Evolutionary conservation across 305 asterid species (phyloP).

Genomic region (Vinca major): DNA sequence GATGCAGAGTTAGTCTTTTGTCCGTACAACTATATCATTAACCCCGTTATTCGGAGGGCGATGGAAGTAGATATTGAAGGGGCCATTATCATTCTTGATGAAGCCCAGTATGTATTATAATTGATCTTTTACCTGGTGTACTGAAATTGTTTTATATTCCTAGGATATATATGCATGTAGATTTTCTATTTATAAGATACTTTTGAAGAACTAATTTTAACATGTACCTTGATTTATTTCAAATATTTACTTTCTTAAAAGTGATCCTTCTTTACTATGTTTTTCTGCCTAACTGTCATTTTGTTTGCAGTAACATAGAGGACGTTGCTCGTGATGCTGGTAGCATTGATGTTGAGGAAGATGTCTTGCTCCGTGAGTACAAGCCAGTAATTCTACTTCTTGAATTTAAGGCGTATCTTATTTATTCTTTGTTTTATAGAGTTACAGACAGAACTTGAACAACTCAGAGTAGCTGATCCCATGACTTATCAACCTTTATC

Average conservation of each 20-base stretch:
- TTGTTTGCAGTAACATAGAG: conserved; percentile 63
- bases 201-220: not conserved
- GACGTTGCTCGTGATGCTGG: conserved; percentile 96
- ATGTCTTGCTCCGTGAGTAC: conserved; percentile 61
- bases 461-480: conserved; percentile 38
- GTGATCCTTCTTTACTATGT: not conserved
- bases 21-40: conserved; percentile 82
- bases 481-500: conserved; percentile 73
- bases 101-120: conserved; percentile 75
- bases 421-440: conserved; percentile 34
- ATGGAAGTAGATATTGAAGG: conserved; percentile 73
- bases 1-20: conserved; percentile 86
- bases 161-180: not conserved
- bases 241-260: not conserved
- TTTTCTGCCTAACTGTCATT: conserved; percentile 1
- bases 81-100: conserved; percentile 78
- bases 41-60: conserved; percentile 70
- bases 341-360: conserved; percentile 73
- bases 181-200: not conserved
- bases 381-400: conserved; percentile 14
- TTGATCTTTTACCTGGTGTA: conserved; percentile 15
- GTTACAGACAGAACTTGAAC: conserved; percentile 61
- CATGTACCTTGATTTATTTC: not conserved
- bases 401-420: conserved; percentile 21
- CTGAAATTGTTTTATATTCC: conserved; percentile 8